A percentile compares a stretch with the other conserved stretches of the same genome.
These are phyloP conservation scores for Euphorbia corollata DNA, from an alignment of 441 rosid genomes.

Conservation along the genomic window DNA sequence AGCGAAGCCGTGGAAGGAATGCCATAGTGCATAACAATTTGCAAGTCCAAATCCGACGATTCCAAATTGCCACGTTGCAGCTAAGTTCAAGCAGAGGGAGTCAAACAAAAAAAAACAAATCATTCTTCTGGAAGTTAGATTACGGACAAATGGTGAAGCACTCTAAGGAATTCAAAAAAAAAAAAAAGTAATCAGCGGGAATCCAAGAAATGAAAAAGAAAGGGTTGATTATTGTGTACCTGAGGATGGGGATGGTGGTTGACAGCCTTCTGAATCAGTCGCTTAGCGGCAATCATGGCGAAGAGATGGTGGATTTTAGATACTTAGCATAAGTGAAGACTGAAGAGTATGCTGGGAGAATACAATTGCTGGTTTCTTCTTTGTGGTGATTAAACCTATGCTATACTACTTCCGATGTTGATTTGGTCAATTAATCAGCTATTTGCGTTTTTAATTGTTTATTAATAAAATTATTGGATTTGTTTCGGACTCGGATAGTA, in stretches of 20 bases:
- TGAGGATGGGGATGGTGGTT: constrained; percentile 26
- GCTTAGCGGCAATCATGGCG: constrained; percentile 44
- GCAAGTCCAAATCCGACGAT: constrained; percentile 41
- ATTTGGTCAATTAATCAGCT: too few relatives aligned
- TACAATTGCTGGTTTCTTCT: constrained; percentile 10
- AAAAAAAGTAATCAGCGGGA: background rate
- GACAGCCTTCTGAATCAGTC: constrained; percentile 46
- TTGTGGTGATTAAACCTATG: constrained; percentile 29
- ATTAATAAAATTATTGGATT: too few relatives aligned
- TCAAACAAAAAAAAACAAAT: too few relatives aligned
- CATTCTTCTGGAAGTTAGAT: too few relatives aligned
- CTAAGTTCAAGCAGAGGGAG: constrained; percentile 20
- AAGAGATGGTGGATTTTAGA: background rate
- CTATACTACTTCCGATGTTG: constrained; percentile 17
- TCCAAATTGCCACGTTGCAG: constrained; percentile 30
- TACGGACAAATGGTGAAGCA: too few relatives aligned
- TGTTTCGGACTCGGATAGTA: too few relatives aligned
- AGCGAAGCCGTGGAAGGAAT: constrained; percentile 54
- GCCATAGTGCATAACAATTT: constrained; percentile 42
- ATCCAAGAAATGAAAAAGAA: background rate
- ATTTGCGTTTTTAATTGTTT: too few relatives aligned
- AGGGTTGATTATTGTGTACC: constrained; percentile 10
- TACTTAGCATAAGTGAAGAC: background rate
- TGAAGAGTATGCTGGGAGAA: background rate
- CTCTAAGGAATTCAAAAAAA: too few relatives aligned